Conservation (phyloP, 169 alveolate species). For the Cryptosporidium viatorum region DNA sequence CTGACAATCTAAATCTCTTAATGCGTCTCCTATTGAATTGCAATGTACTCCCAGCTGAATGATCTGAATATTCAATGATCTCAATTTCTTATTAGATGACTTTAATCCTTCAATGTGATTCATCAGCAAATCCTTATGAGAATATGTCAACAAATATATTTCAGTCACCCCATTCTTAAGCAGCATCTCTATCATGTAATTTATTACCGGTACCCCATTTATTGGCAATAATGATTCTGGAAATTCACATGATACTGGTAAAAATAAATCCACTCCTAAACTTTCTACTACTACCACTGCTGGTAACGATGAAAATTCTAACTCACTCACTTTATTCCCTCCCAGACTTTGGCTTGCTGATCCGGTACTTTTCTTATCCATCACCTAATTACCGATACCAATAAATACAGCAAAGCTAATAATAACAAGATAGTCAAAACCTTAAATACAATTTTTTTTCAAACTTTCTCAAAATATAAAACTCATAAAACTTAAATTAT, state of each 20-base stretch:
- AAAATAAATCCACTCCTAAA: conserved; percentile 48
- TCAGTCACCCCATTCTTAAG: conserved; percentile 62
- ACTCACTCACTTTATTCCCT: conserved; percentile 4
- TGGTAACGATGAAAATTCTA: conserved; percentile 36
- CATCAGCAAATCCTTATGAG: conserved; percentile 13
- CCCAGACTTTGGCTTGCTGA: not conserved
- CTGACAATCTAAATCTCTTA: conserved; percentile 62
- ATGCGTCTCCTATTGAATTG: conserved; percentile 41
- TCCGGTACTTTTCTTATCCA: conserved; percentile 5
- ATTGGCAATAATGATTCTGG: conserved; percentile 56
- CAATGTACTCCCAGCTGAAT: conserved; percentile 43
- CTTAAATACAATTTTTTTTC: not conserved
- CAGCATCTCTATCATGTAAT: conserved; percentile 55
- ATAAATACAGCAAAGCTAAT: conserved; percentile 4
- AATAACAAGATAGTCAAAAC: not conserved
- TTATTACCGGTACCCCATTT: conserved; percentile 59
- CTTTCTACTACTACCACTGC: conserved; percentile 60
- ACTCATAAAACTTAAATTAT: not conserved
- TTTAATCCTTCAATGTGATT: not conserved
- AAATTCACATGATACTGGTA: conserved; percentile 60
- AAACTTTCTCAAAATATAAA: not conserved
- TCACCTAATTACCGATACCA: conserved; percentile 29
- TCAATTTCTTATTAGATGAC: not conserved
- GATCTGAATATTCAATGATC: conserved; percentile 2
- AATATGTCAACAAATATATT: conserved; percentile 14